These are phyloP conservation scores for Zarea fungicola DNA, from an alignment of 2,329 filamentous ascomycete species.

Conservation along the genomic window DNA sequence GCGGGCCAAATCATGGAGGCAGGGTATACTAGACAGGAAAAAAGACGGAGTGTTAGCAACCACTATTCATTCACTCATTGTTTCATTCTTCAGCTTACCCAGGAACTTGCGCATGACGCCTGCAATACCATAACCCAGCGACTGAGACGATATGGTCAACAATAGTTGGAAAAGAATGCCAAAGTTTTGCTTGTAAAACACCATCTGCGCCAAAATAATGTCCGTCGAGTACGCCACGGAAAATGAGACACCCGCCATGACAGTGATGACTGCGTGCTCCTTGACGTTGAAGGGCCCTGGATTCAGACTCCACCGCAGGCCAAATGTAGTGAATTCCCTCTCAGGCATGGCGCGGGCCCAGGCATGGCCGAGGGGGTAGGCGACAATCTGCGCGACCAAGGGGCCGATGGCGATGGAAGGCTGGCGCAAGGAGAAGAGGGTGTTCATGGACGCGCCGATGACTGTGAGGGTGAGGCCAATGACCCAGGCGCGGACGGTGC, in stretches of 20 bases:
- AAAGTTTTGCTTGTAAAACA: constrained; percentile 68
- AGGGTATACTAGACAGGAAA: constrained; percentile 44
- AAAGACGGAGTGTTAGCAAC: neutral
- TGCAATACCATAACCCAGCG: constrained; percentile 63
- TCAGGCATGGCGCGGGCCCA: constrained; percentile 54
- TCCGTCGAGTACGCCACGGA: constrained; percentile 68
- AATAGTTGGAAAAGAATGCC: constrained; percentile 62
- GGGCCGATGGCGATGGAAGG: constrained; percentile 57
- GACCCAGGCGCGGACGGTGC: constrained; percentile 60
- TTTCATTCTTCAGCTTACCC: constrained; percentile 33
- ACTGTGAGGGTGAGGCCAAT: constrained; percentile 55
- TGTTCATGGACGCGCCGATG: constrained; percentile 56
- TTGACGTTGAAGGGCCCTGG: constrained; percentile 67
- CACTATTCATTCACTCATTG: too few relatives aligned
- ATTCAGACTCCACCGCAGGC: constrained; percentile 53
- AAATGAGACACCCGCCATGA: constrained; percentile 68
- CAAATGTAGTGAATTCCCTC: constrained; percentile 46
- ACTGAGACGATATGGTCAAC: constrained; percentile 63
- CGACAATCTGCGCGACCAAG: constrained; percentile 58
- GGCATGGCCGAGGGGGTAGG: constrained; percentile 56
- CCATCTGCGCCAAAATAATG: constrained; percentile 63
- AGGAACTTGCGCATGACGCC: constrained; percentile 62
- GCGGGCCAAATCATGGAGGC: constrained; percentile 72
- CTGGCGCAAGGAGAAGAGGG: constrained; percentile 56
- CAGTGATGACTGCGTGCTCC: constrained; percentile 62